A percentile compares a stretch with the other conserved stretches of the same genome.
phyloP scores from a whole-genome alignment of 1,284 basidiomycete genomes.

The Leccinum pallidistipes region DNA sequence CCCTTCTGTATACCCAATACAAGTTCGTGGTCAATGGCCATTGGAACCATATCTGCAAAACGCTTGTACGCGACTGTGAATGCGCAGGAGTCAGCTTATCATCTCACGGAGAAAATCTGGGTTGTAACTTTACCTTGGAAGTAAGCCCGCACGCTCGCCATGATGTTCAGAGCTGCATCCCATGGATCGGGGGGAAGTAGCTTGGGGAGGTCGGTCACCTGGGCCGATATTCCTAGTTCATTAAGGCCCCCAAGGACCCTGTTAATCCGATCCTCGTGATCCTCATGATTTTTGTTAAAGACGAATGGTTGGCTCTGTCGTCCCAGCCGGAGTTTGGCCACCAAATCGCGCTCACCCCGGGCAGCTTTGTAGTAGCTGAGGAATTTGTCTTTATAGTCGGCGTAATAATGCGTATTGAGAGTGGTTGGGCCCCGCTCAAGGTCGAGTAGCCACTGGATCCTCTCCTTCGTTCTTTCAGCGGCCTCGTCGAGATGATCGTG shows the following conservation, averaged over 20 bases:
- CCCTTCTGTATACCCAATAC: constrained; percentile 46
- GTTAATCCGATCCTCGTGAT: constrained; percentile 5
- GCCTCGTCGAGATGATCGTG: constrained; percentile 48
- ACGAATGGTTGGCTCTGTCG: neutral
- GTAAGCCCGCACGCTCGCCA: constrained; percentile 72
- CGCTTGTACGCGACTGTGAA: constrained; percentile 66
- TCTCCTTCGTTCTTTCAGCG: constrained; percentile 39
- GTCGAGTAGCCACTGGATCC: constrained; percentile 51
- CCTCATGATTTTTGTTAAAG: too few species aligned
- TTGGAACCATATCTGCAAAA: constrained; percentile 61
- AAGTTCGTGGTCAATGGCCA: constrained; percentile 63
- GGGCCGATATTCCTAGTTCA: constrained; percentile 44
- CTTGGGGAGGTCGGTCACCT: constrained; percentile 48
- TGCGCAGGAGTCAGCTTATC: neutral
- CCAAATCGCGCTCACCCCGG: constrained; percentile 36
- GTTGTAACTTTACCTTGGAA: constrained; percentile 54
- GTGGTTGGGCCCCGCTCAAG: constrained; percentile 56
- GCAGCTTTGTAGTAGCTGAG: constrained; percentile 46
- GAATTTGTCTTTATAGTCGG: constrained; percentile 59
- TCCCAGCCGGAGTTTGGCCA: constrained; percentile 17
- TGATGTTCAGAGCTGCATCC: constrained; percentile 59
- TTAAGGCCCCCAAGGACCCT: constrained; percentile 43
- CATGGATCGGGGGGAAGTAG: constrained; percentile 56
- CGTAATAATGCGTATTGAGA: constrained; percentile 58
- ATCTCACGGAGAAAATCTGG: too few species aligned